A percentile compares a stretch with the other conserved stretches of the same genome.
phyloP scores from a whole-genome alignment of 2,329 filamentous ascomycete genomes.

The Cladorrhinum sp. region DNA sequence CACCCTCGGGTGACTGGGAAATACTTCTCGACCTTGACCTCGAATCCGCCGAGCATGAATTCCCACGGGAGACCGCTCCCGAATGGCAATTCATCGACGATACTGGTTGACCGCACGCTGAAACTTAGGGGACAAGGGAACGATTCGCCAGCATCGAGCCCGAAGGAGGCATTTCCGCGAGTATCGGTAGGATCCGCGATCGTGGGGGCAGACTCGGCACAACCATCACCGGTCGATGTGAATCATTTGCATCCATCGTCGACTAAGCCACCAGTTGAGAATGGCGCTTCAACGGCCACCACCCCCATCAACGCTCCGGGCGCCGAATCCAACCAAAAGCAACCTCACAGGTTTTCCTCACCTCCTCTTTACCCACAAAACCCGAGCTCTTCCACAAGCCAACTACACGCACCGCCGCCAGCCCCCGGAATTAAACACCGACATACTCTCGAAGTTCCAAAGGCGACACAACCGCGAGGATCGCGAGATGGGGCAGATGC shows the following conservation, averaged over 20 bases:
- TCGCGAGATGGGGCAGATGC: slow-evolving; percentile 73
- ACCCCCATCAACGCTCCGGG: slow-evolving; percentile 21
- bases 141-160: slow-evolving; percentile 30
- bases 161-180: slow-evolving; percentile 33
- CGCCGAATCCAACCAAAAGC: slow-evolving; percentile 21
- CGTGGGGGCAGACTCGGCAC: slow-evolving; percentile 31
- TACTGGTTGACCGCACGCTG: slow-evolving; percentile 31
- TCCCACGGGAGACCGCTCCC: slow-evolving; percentile 34
- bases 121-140: slow-evolving; percentile 19
- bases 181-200: slow-evolving; percentile 33
- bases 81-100: slow-evolving; percentile 25
- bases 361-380: slow-evolving; percentile 53
- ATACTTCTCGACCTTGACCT: slow-evolving; percentile 23
- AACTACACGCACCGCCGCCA: slow-evolving; percentile 48
- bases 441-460: slow-evolving; percentile 85
- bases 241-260: slow-evolving; percentile 30
- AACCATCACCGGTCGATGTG: slow-evolving; percentile 32
- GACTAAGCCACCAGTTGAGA: slow-evolving; percentile 29
- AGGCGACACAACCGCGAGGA: slow-evolving; percentile 58
- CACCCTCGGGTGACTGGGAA: slow-evolving; percentile 43
- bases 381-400: slow-evolving; percentile 46
- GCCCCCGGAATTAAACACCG: slow-evolving; percentile 68
- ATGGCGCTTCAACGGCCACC: slow-evolving; percentile 13
- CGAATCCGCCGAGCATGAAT: slow-evolving; percentile 52
- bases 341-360: slow-evolving; percentile 61